Percentiles rank a stretch among this genome's conserved stretches.
Evolutionary conservation across 2,329 filamentous ascomycete genomes (phyloP).

Genomic region (Penicillium paneum): DNA sequence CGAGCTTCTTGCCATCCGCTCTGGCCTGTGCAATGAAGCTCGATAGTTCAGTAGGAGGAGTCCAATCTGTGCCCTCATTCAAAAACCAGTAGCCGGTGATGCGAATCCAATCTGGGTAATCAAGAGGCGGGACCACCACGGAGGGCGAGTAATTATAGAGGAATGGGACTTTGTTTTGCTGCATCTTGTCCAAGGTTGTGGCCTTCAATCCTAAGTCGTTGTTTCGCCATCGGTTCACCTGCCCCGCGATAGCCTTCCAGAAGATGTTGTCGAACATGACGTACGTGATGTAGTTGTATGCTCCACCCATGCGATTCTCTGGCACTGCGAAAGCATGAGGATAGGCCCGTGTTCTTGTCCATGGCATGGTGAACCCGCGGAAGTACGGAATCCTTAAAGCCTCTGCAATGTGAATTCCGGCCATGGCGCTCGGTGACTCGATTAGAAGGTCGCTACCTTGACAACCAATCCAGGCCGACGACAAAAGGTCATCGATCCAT

Average conservation of each 20-base stretch:
- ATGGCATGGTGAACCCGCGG: slow-evolving; percentile 97
- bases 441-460: slow-evolving; percentile 86
- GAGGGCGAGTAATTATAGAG: slow-evolving; percentile 94
- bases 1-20: slow-evolving; percentile 79
- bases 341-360: slow-evolving; percentile 92
- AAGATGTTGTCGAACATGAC: slow-evolving; percentile 96
- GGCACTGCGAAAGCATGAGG: slow-evolving; percentile 94
- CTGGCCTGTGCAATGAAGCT: slow-evolving; percentile 83
- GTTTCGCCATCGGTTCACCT: slow-evolving; percentile 91
- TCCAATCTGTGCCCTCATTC: slow-evolving; percentile 69
- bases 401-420: slow-evolving; percentile 95
- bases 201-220: slow-evolving; percentile 72
- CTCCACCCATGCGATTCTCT: slow-evolving; percentile 88
- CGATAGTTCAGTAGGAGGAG: slow-evolving; percentile 69
- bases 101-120: slow-evolving; percentile 96
- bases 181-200: slow-evolving; percentile 84
- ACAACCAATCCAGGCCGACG: slow-evolving; percentile 77
- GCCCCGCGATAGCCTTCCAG: slow-evolving; percentile 87
- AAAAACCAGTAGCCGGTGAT: slow-evolving; percentile 99
- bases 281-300: slow-evolving; percentile 93
- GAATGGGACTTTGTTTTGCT: slow-evolving; percentile 96
- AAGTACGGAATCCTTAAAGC: slow-evolving; percentile 92
- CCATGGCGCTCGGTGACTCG: slow-evolving; percentile 95
- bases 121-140: slow-evolving; percentile 88
- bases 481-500: slow-evolving; percentile 90